Base-by-base conservation (phyloP, 106 monocot genomes). In the Allium cepa region DNA sequence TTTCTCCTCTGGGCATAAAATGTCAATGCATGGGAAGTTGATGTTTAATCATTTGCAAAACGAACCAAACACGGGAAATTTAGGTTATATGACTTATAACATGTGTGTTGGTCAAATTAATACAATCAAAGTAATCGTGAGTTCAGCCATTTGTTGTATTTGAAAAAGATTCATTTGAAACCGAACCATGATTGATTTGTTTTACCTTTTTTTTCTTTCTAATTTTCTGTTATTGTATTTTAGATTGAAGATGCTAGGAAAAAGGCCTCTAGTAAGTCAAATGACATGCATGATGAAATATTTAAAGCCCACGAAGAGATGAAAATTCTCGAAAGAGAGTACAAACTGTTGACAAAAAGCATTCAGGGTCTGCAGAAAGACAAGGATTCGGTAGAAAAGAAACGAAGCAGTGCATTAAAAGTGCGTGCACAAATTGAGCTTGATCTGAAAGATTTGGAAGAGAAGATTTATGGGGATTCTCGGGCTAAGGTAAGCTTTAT, bases 371-470 rank as follows among this genome's bases (percentile, higher is more conserved):
- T 89, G 17, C 86, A 78, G 61, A 86, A 87, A 69, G 88, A 87
- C 53, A 97, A 85, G 74, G 86, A 92, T 50, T 50, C 65, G 17
- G 70, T 78, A 50, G 89, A 90, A 69, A 83, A 81, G 69, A 74
- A 57, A 55, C 79, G 89, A 58, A 97, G 79, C 58, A 78, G 82
- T 76, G 97, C 89, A 66, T 50, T 92, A 45, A 82, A 87, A 74
- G 70, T 22, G 45, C 89, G 76, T 77, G 76, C 92, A 22, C 80
- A 92, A 67, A 77, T 85, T 76, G 97, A 97, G 59, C 87, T 97
- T 76, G 97, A 97, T 87, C 70, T 97, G 59, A 97, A 80, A 74
- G 97, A 97, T 59, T 71, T 97, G 60, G 82, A 92, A 78, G 92
- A 92, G 68, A 89, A 79, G 80, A 83, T 80, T 69, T 69, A 63